Conservation (phyloP, 495 filamentous ascomycete genomes). For the Mycothermus thermophilus region DNA sequence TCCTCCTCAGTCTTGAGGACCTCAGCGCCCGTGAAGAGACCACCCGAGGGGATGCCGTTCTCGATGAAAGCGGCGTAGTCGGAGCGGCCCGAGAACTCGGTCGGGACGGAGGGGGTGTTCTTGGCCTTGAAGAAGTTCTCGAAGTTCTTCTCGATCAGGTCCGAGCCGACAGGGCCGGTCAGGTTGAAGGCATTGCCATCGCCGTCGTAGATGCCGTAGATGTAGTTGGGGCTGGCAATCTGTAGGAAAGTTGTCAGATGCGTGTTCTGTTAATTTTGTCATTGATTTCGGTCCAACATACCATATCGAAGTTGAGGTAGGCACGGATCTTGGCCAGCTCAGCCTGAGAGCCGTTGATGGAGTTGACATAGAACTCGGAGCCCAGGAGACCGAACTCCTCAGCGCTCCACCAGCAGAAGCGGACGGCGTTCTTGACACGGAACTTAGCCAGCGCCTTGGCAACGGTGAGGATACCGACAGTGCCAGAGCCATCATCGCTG, state of each 20-base stretch:
- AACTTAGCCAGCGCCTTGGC: conserved; percentile 46
- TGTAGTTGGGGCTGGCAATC: conserved; percentile 59
- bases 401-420: conserved; percentile 57
- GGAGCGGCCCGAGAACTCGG: conserved; percentile 48
- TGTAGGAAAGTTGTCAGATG: not conserved
- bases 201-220: conserved; percentile 56
- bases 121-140: conserved; percentile 41
- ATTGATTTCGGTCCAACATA: not conserved
- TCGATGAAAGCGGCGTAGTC: conserved; percentile 59
- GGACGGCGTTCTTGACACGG: conserved; percentile 49
- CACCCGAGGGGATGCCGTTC: conserved; percentile 48
- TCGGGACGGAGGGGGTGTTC: conserved; percentile 31
- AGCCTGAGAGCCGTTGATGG: conserved; percentile 23
- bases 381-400: conserved; percentile 57
- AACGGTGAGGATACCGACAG: conserved; percentile 47
- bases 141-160: conserved; percentile 48
- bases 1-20: conserved; percentile 47
- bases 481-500: conserved; percentile 42
- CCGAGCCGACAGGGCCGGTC: conserved; percentile 50
- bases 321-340: conserved; percentile 43
- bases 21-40: conserved; percentile 58
- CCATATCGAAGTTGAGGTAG: conserved; percentile 70
- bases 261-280: not conserved
- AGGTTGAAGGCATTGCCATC: conserved; percentile 49
- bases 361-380: conserved; percentile 42